Evolutionary conservation across 257 asterid species (phyloP).

Genomic region (Capsicum baccatum): DNA sequence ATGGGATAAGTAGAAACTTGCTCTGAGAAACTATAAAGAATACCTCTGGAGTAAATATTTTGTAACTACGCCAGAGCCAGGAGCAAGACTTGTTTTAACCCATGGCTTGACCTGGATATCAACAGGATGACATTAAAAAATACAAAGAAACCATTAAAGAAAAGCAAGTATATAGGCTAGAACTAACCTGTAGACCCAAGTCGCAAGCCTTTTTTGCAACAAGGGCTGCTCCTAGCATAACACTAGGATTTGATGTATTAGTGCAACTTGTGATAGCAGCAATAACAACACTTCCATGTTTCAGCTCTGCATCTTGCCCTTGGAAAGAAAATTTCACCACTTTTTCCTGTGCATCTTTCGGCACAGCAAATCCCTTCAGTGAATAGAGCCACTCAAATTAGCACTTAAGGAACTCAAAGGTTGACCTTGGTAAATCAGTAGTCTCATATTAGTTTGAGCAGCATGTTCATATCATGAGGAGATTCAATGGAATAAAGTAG

Average conservation of each 20-base stretch:
- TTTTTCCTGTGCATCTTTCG: conserved; percentile 81
- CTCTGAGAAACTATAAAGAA: conserved; percentile 28
- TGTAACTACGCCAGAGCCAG: conserved; percentile 94
- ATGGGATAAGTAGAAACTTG: conserved; percentile 2
- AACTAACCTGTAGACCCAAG: conserved; percentile 74
- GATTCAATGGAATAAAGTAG: neutral
- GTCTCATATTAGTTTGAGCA: conserved; percentile 23
- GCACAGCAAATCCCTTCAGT: conserved; percentile 89
- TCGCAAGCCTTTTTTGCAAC: conserved; percentile 92
- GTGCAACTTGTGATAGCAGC: conserved; percentile 98
- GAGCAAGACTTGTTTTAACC: conserved; percentile 96
- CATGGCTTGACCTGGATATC: conserved; percentile 88
- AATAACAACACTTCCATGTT: conserved; percentile 93
- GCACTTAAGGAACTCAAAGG: neutral
- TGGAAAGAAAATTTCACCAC: conserved; percentile 77
- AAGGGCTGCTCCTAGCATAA: conserved; percentile 96
- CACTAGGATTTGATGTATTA: conserved; percentile 97
- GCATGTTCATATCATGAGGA: neutral
- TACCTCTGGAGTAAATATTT: conserved; percentile 86
- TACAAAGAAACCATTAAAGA: conserved; percentile 28
- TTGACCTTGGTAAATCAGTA: conserved; percentile 12
- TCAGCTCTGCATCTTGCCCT: conserved; percentile 89
- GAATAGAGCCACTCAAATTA: neutral
- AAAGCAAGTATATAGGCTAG: conserved; percentile 10
- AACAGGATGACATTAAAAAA: neutral